Conservation (phyloP, 2,329 filamentous ascomycete species). For the Penicillium sp. region DNA sequence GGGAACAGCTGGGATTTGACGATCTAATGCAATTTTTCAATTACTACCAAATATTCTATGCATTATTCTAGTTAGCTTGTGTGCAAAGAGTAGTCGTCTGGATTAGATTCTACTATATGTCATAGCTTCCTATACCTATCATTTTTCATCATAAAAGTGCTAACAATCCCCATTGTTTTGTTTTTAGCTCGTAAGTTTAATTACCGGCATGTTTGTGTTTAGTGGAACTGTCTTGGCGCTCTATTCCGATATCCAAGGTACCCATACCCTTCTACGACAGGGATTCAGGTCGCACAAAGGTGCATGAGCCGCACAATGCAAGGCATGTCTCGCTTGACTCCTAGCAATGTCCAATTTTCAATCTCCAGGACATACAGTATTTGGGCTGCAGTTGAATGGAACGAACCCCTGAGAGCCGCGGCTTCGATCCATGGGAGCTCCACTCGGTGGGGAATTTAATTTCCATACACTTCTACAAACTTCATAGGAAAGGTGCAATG, state of each 20-base stretch:
- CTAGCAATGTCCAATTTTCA: not conserved
- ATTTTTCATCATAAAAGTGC: not conserved
- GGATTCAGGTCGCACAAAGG: not conserved
- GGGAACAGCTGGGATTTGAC: conserved; percentile 2
- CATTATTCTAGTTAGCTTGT: too few relatives aligned
- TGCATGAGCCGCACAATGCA: not conserved
- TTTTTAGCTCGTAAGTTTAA: conserved; percentile 9
- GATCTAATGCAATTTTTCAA: too few relatives aligned
- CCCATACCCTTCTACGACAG: not conserved
- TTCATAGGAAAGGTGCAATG: not conserved
- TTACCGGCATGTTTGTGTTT: conserved; percentile 2
- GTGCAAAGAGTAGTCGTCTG: too few relatives aligned
- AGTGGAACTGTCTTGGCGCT: not conserved
- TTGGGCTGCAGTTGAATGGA: conserved; percentile 1
- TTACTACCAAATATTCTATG: too few relatives aligned
- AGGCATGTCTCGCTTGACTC: not conserved
- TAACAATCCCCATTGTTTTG: not conserved
- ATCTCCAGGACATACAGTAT: not conserved
- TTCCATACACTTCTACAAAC: not conserved
- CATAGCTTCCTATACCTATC: not conserved
- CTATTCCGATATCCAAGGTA: not conserved
- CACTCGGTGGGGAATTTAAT: conserved; percentile 15
- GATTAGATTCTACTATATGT: too few relatives aligned
- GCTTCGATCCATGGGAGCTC: conserved; percentile 9
- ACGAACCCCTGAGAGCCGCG: conserved; percentile 26